phyloP scores from a whole-genome alignment of 2,329 filamentous ascomycete genomes.

The Calcarisporium arbuscula region DNA sequence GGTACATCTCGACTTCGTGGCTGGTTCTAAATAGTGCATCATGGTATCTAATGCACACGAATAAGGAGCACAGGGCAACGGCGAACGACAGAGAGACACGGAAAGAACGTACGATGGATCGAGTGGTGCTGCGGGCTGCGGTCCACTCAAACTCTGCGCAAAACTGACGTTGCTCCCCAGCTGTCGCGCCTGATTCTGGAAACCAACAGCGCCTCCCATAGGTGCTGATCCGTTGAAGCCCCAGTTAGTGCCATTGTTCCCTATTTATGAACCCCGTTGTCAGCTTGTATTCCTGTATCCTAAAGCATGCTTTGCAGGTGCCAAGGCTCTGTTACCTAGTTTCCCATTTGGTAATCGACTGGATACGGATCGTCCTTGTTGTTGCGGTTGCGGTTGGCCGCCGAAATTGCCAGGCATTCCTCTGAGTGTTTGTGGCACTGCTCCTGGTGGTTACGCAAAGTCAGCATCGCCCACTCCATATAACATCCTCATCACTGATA shows the following conservation, averaged over 20 bases:
- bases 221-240: conserved; percentile 56
- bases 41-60: neutral
- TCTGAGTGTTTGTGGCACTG: conserved; percentile 56
- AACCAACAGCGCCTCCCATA: conserved; percentile 49
- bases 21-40: too few species aligned
- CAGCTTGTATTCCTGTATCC: conserved; percentile 9
- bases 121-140: conserved; percentile 54
- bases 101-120: conserved; percentile 56
- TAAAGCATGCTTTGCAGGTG: neutral
- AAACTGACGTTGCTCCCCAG: conserved; percentile 57
- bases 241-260: conserved; percentile 51
- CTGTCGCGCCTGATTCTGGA: conserved; percentile 48
- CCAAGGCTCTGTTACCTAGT: conserved; percentile 39
- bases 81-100: conserved; percentile 3
- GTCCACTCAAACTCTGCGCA: conserved; percentile 58
- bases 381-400: conserved; percentile 52
- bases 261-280: conserved; percentile 22
- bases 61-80: neutral
- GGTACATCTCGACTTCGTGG: too few species aligned
- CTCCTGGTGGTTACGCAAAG: conserved; percentile 33
- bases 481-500: too few species aligned
- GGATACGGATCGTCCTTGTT: conserved; percentile 44
- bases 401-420: conserved; percentile 56
- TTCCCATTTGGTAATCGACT: conserved; percentile 60
- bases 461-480: too few species aligned